phyloP scores from a whole-genome alignment of 2,329 filamentous ascomycete genomes.

The Cadophora luteo-olivacea region DNA sequence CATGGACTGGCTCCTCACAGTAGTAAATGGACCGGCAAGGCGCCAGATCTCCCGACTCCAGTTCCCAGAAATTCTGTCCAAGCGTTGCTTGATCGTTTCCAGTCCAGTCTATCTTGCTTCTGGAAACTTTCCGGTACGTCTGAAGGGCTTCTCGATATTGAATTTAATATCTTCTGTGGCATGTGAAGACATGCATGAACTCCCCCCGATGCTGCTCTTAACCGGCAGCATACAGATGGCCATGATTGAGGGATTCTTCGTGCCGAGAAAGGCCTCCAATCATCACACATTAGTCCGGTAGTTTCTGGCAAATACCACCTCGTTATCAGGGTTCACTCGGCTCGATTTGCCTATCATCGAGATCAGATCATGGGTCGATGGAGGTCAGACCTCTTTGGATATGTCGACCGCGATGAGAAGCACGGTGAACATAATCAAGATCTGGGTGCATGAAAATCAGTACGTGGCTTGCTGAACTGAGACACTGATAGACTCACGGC shows the following conservation, averaged over 20 bases:
- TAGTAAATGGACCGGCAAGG: constrained; percentile 4
- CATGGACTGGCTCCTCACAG: background rate
- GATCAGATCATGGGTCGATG: constrained; percentile 13
- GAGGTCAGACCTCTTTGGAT: constrained; percentile 36
- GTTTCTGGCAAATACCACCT: constrained; percentile 30
- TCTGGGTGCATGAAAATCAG: constrained; percentile 30
- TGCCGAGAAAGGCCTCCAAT: constrained; percentile 27
- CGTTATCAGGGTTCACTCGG: constrained; percentile 28
- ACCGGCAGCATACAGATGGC: constrained; percentile 20
- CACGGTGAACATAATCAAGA: constrained; percentile 40
- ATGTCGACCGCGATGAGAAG: constrained; percentile 42
- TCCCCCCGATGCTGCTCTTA: constrained; percentile 11
- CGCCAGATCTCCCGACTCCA: constrained; percentile 18
- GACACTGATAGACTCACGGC: constrained; percentile 51
- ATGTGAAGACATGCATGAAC: constrained; percentile 28
- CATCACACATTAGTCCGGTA: constrained; percentile 27
- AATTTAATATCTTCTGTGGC: constrained; percentile 24
- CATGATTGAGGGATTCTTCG: constrained; percentile 23
- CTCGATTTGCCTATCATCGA: constrained; percentile 28
- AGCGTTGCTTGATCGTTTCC: constrained; percentile 12
- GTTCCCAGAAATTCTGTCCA: background rate
- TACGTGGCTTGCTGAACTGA: constrained; percentile 7
- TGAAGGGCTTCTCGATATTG: constrained; percentile 16
- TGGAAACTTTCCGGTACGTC: constrained; percentile 28
- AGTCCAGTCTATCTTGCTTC: constrained; percentile 5